Evolutionary conservation across 768 basidiomycete species (phyloP).

Genomic region (Sarcomyxa edulis): DNA sequence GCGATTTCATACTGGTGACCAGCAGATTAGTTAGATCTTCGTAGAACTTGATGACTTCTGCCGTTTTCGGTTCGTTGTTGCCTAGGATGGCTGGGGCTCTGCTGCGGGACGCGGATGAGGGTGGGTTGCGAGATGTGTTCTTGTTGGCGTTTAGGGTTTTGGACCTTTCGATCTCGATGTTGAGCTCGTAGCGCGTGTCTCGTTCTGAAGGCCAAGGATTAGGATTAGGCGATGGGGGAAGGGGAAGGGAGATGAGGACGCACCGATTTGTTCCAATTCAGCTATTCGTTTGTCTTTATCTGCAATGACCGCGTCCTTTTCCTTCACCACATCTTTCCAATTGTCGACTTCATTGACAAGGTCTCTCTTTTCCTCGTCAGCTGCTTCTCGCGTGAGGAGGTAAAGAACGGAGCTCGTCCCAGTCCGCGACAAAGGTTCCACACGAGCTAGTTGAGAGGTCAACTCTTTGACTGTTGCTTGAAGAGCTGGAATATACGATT

Average conservation of each 20-base stretch:
- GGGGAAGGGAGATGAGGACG: background rate
- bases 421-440: slow-evolving; percentile 47
- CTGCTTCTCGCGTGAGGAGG: slow-evolving; percentile 69
- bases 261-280: slow-evolving; percentile 47
- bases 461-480: slow-evolving; percentile 52
- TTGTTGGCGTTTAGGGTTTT: slow-evolving; percentile 34
- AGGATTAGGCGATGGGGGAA: no score
- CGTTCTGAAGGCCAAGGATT: slow-evolving; percentile 28
- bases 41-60: slow-evolving; percentile 66
- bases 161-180: slow-evolving; percentile 57
- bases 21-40: slow-evolving; percentile 83
- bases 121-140: slow-evolving; percentile 36
- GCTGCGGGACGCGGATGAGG: slow-evolving; percentile 29
- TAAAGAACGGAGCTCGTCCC: slow-evolving; percentile 51
- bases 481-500: slow-evolving; percentile 57
- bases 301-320: slow-evolving; percentile 33
- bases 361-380: slow-evolving; percentile 47
- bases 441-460: slow-evolving; percentile 44
- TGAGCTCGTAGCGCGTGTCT: slow-evolving; percentile 49
- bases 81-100: slow-evolving; percentile 29
- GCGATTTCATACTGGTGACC: slow-evolving; percentile 52
- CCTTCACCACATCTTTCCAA: slow-evolving; percentile 36
- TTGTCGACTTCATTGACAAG: background rate
- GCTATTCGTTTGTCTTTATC: slow-evolving; percentile 41
- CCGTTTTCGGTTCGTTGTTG: slow-evolving; percentile 52